phyloP scores from a whole-genome alignment of 2,329 filamentous ascomycete species.

The Colletotrichum horii region DNA sequence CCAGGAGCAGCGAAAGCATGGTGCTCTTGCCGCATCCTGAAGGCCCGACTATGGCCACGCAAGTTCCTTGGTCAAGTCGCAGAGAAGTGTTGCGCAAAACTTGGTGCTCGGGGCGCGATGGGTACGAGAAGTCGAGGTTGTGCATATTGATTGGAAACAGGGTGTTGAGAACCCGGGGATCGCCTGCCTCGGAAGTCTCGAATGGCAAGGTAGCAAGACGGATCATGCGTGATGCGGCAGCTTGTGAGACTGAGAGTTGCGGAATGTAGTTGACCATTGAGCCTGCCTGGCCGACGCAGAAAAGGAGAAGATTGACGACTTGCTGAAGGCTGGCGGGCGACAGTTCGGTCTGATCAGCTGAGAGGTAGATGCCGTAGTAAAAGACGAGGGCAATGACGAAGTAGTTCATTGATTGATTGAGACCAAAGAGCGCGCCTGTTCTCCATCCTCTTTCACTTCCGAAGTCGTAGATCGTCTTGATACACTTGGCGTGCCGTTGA shows the following conservation, averaged over 20 bases:
- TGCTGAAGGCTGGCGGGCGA: constrained; percentile 68
- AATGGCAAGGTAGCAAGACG: constrained; percentile 68
- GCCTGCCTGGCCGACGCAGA: constrained; percentile 77
- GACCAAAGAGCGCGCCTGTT: constrained; percentile 74
- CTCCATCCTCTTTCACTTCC: constrained; percentile 71
- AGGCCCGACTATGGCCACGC: constrained; percentile 79
- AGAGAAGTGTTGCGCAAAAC: constrained; percentile 40
- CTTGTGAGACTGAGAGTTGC: constrained; percentile 76
- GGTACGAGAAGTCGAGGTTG: constrained; percentile 74
- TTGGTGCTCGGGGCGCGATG: constrained; percentile 52
- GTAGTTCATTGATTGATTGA: constrained; percentile 75
- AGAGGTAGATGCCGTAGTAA: constrained; percentile 77
- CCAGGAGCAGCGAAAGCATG: constrained; percentile 74
- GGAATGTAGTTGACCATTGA: constrained; percentile 77
- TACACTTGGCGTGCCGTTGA: constrained; percentile 62
- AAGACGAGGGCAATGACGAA: constrained; percentile 82
- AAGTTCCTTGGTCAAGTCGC: constrained; percentile 64
- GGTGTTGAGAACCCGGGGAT: constrained; percentile 22
- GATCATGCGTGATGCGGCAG: constrained; percentile 76
- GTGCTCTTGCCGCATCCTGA: constrained; percentile 95
- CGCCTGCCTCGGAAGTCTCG: neutral
- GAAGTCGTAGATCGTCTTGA: constrained; percentile 56
- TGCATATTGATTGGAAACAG: constrained; percentile 57
- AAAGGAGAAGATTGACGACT: constrained; percentile 83
- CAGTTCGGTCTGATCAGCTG: constrained; percentile 49